These are phyloP conservation scores for Zoysia matrella DNA, from an alignment of 202 grass and related monocot species.

Conservation along the genomic window DNA sequence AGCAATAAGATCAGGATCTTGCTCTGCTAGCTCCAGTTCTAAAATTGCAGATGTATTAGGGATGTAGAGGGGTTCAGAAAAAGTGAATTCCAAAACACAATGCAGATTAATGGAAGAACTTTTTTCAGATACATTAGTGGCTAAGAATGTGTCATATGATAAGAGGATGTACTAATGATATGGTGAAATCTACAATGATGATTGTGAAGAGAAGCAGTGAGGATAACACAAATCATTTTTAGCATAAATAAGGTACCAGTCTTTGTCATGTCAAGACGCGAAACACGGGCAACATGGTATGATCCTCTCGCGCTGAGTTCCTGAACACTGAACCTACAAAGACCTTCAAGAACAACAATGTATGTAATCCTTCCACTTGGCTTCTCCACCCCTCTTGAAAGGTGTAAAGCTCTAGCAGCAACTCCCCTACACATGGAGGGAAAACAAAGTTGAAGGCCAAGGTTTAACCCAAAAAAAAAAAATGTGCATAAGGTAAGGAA, in stretches of 20 bases:
- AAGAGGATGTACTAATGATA: constrained; percentile 25
- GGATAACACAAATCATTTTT: background rate
- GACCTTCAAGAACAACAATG: constrained; percentile 94
- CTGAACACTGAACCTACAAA: constrained; percentile 96
- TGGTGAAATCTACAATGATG: constrained; percentile 14
- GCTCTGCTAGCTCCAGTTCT: constrained; percentile 95
- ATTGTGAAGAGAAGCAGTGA: background rate
- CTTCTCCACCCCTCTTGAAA: constrained; percentile 99
- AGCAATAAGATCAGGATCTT: constrained; percentile 90
- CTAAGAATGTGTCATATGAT: constrained; percentile 19
- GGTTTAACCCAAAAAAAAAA: no score
- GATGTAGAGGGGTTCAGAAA: background rate
- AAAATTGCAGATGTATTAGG: constrained; percentile 40
- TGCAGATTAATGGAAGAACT: background rate
- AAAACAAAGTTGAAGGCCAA: constrained; percentile 10
- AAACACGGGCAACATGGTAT: constrained; percentile 91
- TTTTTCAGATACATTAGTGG: constrained; percentile 13
- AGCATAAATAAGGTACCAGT: constrained; percentile 58
- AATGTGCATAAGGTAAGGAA: background rate
- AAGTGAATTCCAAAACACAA: constrained; percentile 12
- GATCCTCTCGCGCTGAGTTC: constrained; percentile 84
- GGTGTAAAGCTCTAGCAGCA: constrained; percentile 98
- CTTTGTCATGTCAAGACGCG: constrained; percentile 93
- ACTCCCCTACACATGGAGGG: constrained; percentile 66
- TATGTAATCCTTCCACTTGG: constrained; percentile 98